Evolutionary conservation across 495 filamentous ascomycete genomes (phyloP).

Genomic region (Aspergillus steynii): DNA sequence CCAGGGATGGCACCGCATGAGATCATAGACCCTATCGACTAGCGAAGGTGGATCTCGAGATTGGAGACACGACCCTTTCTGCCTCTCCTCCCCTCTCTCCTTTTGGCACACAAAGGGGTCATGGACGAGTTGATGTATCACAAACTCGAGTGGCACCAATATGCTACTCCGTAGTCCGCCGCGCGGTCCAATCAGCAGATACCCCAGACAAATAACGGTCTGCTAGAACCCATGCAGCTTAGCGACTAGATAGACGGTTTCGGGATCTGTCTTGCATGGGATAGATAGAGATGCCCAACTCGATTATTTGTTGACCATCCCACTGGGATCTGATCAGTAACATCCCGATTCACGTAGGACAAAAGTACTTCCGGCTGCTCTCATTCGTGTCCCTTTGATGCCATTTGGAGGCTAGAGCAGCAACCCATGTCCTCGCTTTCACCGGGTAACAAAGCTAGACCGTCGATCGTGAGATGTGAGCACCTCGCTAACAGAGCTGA

Average conservation of each 20-base stretch:
- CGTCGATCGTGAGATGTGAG: too few relatives aligned
- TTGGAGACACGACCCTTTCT: not conserved
- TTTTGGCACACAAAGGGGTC: not conserved
- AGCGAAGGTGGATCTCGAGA: not conserved
- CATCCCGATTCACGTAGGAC: not conserved
- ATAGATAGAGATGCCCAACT: not conserved
- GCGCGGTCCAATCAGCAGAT: not conserved
- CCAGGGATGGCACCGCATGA: not conserved
- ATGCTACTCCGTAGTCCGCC: not conserved
- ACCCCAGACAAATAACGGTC: constrained; percentile 14
- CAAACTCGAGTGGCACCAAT: not conserved
- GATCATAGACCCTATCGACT: not conserved
- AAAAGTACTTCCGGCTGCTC: not conserved
- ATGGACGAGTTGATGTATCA: not conserved
- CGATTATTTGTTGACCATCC: not conserved
- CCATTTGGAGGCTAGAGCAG: not conserved
- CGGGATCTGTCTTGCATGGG: constrained; percentile 1
- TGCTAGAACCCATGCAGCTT: constrained; percentile 11
- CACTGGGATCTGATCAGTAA: not conserved
- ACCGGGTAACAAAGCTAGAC: too few relatives aligned
- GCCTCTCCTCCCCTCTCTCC: not conserved
- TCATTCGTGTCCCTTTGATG: not conserved
- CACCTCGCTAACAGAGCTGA: not conserved
- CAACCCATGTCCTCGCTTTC: not conserved
- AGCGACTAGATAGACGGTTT: constrained; percentile 2